These are phyloP conservation scores for Lagerstroemia speciosa DNA, from an alignment of 345 rosid species.

Conservation along the genomic window DNA sequence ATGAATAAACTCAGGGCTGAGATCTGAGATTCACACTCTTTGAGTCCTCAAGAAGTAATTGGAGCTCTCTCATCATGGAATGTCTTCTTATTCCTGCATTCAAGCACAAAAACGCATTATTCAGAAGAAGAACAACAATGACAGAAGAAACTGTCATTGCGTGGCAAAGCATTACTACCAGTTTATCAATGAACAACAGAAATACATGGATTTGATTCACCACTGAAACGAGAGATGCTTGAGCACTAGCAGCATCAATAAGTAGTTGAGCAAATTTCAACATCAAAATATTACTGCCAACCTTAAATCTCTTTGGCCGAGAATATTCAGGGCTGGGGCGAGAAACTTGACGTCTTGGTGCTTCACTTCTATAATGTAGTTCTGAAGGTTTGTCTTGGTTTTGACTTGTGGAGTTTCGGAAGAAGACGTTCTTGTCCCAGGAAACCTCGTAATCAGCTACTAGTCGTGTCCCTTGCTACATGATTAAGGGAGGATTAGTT, in stretches of 20 bases:
- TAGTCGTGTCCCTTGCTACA: conserved; percentile 75
- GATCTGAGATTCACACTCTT: neutral
- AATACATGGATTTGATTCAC: neutral
- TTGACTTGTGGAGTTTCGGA: conserved; percentile 44
- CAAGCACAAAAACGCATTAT: neutral
- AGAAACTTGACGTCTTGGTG: conserved; percentile 33
- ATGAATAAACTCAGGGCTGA: neutral
- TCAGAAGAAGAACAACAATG: conserved; percentile 11
- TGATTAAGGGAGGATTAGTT: conserved; percentile 5
- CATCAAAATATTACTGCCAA: conserved; percentile 15
- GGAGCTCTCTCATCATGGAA: neutral
- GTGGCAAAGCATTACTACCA: neutral
- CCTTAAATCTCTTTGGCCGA: conserved; percentile 85
- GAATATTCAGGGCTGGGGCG: conserved; percentile 32
- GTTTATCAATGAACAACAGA: neutral
- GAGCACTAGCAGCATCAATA: neutral
- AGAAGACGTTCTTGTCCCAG: conserved; percentile 74
- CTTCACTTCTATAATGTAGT: conserved; percentile 27
- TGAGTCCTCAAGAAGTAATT: neutral
- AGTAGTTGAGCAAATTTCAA: neutral
- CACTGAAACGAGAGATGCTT: neutral
- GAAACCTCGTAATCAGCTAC: conserved; percentile 77
- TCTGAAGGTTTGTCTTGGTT: conserved; percentile 27
- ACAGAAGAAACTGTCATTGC: neutral
- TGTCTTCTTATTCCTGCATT: conserved; percentile 23